phyloP scores from a whole-genome alignment of 768 basidiomycete species.

The Tephrocybe sp. region DNA sequence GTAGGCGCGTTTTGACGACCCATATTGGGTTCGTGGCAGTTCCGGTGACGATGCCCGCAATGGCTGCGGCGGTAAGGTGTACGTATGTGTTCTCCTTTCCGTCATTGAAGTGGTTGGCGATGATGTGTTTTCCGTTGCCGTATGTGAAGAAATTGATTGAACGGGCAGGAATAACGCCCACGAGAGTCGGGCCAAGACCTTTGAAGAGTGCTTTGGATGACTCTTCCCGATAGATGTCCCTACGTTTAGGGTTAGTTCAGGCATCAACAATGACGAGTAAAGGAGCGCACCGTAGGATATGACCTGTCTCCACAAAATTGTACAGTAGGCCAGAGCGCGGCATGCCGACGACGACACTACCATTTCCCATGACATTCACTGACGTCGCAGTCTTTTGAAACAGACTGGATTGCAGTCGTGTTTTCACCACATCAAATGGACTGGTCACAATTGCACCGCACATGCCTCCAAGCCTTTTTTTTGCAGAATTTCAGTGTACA shows the following conservation, averaged over 20 bases:
- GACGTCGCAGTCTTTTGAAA: slow-evolving; percentile 48
- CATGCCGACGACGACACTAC: slow-evolving; percentile 33
- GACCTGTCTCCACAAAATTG: slow-evolving; percentile 93
- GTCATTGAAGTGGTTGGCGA: slow-evolving; percentile 79
- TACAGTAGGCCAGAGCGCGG: slow-evolving; percentile 64
- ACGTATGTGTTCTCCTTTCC: slow-evolving; percentile 81
- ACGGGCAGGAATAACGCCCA: slow-evolving; percentile 92
- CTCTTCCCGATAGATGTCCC: slow-evolving; percentile 87
- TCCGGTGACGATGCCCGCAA: slow-evolving; percentile 84
- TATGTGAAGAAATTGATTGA: slow-evolving; percentile 99
- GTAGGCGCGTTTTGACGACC: slow-evolving; percentile 97
- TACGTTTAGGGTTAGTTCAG: slow-evolving; percentile 23
- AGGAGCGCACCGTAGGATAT: slow-evolving; percentile 70
- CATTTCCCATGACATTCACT: slow-evolving; percentile 35
- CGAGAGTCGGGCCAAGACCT: slow-evolving; percentile 90
- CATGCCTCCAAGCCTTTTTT: slow-evolving; percentile 86
- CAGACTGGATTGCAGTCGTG: slow-evolving; percentile 88
- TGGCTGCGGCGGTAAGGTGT: slow-evolving; percentile 81
- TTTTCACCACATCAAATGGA: slow-evolving; percentile 98
- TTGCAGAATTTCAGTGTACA: background rate
- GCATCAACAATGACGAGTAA: background rate
- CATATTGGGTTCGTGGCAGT: slow-evolving; percentile 97
- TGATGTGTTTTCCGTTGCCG: slow-evolving; percentile 91
- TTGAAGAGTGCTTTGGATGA: slow-evolving; percentile 89
- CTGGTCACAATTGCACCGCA: slow-evolving; percentile 95